Base-by-base conservation (phyloP, 1,284 basidiomycete genomes). In the Fomitiporia mediterranea region DNA sequence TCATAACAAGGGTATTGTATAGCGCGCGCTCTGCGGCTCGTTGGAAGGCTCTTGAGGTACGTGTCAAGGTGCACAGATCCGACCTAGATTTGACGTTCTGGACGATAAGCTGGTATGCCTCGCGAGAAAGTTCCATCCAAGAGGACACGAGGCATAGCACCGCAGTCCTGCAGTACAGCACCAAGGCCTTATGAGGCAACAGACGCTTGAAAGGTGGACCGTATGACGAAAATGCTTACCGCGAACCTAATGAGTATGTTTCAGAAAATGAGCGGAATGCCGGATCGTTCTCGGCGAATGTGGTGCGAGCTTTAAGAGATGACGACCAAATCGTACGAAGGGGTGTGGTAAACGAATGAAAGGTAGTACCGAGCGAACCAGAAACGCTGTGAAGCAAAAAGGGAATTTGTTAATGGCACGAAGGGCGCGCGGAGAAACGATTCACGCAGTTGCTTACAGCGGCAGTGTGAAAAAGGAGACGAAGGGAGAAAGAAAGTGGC, bases 1-100 rank as follows among this genome's bases (percentile, higher is more conserved):
- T 68, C 63, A 83, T 65, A 57, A 75, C 72, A 17, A 86, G 68
- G 0, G 78, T 81, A 60, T 79, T 82, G 69, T 86, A 86, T 4
- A 86, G 69, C 1, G 75, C 75, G 44, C 71, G 74, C 64, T 86
- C 82, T 7, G 81, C 81, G 40, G 74, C 78, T 27, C 66, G 64
- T 58, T 73, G 78, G 62, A 85, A 83, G 7, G 67, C 66, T 64
- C 72, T 79, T 55, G 77, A 83, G 32, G 84, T 82, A 58, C 74
- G 71, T 65, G 78, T 82, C 32, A 86, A 73, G 13, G 71, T 62
- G 57, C 74, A 77, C 48, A 86, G 72, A 64, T 84, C 83, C 57
- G 70, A 64, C 51, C 75, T 78, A 62, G 66, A 77, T 51, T 68
- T 70, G 59, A 81, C 74, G 68, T 78, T 65, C 62, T 73, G 74